These are phyloP conservation scores for Funneliformis mosseae DNA, from an alignment of 192 early-diverging fungal genomes.

Conservation along the genomic window DNA sequence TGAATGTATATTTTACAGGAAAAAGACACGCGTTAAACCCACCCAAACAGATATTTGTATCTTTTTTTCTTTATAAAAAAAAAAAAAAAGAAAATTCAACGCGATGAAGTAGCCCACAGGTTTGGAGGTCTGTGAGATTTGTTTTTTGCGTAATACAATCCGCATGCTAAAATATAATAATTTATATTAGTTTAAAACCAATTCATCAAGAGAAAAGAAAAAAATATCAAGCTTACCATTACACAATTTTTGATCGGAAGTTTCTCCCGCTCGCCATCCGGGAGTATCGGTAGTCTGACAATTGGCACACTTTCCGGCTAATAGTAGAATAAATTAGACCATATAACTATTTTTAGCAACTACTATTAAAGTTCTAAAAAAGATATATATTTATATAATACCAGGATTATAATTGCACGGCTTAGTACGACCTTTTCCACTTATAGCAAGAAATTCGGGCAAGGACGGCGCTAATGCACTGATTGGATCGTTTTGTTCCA, in stretches of 20 bases:
- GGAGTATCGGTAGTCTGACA: constrained; percentile 32
- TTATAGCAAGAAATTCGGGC: background rate
- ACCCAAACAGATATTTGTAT: background rate
- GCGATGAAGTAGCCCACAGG: constrained; percentile 6
- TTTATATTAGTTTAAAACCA: background rate
- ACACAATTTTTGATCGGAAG: constrained; percentile 33
- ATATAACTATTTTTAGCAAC: background rate
- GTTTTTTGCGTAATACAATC: constrained; percentile 20
- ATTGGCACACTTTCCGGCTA: constrained; percentile 30
- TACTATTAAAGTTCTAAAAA: background rate
- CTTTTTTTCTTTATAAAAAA: background rate
- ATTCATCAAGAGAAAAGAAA: background rate
- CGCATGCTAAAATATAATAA: constrained; percentile 21
- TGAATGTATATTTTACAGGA: too few relatives aligned
- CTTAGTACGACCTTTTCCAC: background rate
- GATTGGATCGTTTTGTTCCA: background rate
- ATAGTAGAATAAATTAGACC: background rate
- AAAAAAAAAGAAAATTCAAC: background rate
- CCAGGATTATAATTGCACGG: constrained; percentile 28
- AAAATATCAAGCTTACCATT: constrained; percentile 19
- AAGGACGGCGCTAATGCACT: background rate
- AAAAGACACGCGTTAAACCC: background rate
- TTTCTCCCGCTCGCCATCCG: constrained; percentile 35
- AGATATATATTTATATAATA: background rate
- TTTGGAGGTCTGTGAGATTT: constrained; percentile 14